Conservation (phyloP, 2,329 filamentous ascomycete genomes). For the Trichophyton equinum region DNA sequence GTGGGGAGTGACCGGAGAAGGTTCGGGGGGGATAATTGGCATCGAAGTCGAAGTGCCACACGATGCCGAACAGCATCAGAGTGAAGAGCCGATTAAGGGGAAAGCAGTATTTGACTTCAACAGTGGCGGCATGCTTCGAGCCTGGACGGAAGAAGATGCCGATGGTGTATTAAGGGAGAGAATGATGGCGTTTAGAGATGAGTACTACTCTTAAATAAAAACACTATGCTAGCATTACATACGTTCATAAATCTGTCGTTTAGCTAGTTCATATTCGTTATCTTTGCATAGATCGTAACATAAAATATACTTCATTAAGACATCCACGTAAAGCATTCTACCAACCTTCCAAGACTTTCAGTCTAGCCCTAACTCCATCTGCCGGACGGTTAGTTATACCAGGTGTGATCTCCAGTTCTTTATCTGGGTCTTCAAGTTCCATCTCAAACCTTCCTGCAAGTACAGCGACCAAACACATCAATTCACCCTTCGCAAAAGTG, state of each 20-base stretch:
- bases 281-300: background rate
- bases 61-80: constrained; percentile 24
- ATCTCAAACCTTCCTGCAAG: constrained; percentile 63
- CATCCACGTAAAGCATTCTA: constrained; percentile 20
- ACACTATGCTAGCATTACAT: background rate
- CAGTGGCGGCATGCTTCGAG: constrained; percentile 77
- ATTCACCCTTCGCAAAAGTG: constrained; percentile 69
- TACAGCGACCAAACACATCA: constrained; percentile 67
- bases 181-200: constrained; percentile 35
- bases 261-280: background rate
- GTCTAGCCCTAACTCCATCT: constrained; percentile 56
- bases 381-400: constrained; percentile 61
- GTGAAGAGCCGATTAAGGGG: constrained; percentile 18
- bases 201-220: constrained; percentile 18
- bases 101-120: constrained; percentile 67
- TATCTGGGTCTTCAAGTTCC: constrained; percentile 49
- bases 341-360: constrained; percentile 57
- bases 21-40: constrained; percentile 75
- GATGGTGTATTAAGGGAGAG: constrained; percentile 24
- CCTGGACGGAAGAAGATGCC: constrained; percentile 44
- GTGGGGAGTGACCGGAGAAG: constrained; percentile 64
- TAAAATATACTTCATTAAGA: background rate
- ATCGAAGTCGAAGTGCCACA: constrained; percentile 30
- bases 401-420: constrained; percentile 53
- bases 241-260: background rate